Percentiles rank a stretch among this genome's conserved stretches.
Evolutionary conservation across 768 basidiomycete species (phyloP).

Genomic region (Boletus huronensis): DNA sequence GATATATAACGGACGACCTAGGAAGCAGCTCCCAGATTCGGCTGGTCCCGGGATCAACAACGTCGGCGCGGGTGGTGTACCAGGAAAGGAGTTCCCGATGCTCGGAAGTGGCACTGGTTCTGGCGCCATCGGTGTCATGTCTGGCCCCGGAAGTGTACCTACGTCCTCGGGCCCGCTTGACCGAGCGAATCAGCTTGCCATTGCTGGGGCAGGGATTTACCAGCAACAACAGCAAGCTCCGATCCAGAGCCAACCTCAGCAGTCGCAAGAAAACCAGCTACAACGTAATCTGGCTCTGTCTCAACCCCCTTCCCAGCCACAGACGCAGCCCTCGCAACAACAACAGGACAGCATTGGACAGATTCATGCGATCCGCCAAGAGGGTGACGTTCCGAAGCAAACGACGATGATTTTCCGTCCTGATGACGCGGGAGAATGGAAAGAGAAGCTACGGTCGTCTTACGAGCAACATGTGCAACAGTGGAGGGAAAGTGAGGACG

Average conservation of each 20-base stretch:
- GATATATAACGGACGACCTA: constrained; percentile 76
- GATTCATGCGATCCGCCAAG: constrained; percentile 7
- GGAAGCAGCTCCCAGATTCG: constrained; percentile 75
- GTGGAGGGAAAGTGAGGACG: constrained; percentile 48
- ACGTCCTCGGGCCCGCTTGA: constrained; percentile 50
- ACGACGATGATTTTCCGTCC: constrained; percentile 85
- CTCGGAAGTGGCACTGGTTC: constrained; percentile 45
- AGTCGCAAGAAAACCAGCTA: constrained; percentile 31
- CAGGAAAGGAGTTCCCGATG: constrained; percentile 60
- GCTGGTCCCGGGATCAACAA: constrained; percentile 37
- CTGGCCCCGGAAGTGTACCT: constrained; percentile 50
- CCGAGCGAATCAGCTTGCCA: constrained; percentile 41
- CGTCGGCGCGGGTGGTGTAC: constrained; percentile 33
- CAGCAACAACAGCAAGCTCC: constrained; percentile 35
- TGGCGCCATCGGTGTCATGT: constrained; percentile 40
- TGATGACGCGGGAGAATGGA: constrained; percentile 84
- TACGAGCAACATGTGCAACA: constrained; percentile 45
- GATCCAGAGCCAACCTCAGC: constrained; percentile 27
- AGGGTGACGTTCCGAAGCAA: constrained; percentile 19
- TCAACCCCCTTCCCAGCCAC: constrained; percentile 35
- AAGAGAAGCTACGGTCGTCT: constrained; percentile 65
- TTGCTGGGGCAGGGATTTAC: constrained; percentile 36
- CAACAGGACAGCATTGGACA: constrained; percentile 21
- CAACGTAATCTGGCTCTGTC: constrained; percentile 16
- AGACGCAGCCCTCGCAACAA: constrained; percentile 15